Base-by-base conservation (phyloP, 331 rosid genomes). In the Arachis monticola region DNA sequence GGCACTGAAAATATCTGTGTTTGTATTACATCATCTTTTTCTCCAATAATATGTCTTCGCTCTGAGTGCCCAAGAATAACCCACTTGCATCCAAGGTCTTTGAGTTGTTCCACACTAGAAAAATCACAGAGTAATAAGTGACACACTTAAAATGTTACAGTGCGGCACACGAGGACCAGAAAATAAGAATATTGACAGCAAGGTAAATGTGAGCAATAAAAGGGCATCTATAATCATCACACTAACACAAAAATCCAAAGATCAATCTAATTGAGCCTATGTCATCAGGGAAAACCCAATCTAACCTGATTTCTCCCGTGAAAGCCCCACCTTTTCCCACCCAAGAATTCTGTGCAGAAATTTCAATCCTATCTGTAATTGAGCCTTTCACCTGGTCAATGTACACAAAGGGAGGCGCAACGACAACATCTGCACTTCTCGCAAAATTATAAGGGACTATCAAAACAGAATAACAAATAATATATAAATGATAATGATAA, bases 1-100 rank as follows among this genome's bases (percentile, higher is more conserved):
- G 79, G 57, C 57, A 64, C 8, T 12, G 35, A 38, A 74, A 69
- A 69, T 4, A 60, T 73, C 35, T 64, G 30, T 64, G 11, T 78
- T 50, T 70, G 55, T 79, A 64, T 83, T 82, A 95, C 99, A 97
- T 92, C 91, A 69, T 95, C 88, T 45, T 89, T 88, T 88, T 95
- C 99, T 81, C 99, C 99, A 70, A 95, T 87, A 45, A 95, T 17
- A 79, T 95, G 99, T 71, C 99, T 90, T 60, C 99, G 86, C 77
- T 95, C 99, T 40, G 99, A 95, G 81, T 95, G 99, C 72, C 99
- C 99, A 59, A 95, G 99, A 83, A 95, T 87, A 78, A 94, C 96
- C 99, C 99, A 94, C 84, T 87, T 90, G 91, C 78, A 55, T 56
- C 99, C 99, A 57, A 84, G 74, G 85, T 95, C 99, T 79, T 88